Conservation (phyloP, 345 rosid species). For the Cochlearia excelsa region DNA sequence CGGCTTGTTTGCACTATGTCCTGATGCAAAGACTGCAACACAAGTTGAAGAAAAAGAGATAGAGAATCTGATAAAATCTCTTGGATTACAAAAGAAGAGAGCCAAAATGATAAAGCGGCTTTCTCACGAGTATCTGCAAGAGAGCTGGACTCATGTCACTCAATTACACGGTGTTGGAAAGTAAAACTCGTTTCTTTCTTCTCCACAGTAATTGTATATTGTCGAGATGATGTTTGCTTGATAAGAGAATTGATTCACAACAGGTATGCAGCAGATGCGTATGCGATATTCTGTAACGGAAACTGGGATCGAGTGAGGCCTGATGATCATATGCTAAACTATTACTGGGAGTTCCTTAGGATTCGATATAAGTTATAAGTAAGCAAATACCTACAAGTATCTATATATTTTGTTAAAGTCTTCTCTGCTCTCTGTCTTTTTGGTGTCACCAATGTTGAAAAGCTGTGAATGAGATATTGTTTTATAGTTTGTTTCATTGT, state of each 20-base stretch:
- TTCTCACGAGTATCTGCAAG: slow-evolving; percentile 62
- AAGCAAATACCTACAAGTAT: too few relatives aligned
- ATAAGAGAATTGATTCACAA: slow-evolving; percentile 1
- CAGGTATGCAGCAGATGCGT: slow-evolving; percentile 89
- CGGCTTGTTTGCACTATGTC: slow-evolving; percentile 55
- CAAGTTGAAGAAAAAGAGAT: slow-evolving; percentile 42
- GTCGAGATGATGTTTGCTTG: not conserved
- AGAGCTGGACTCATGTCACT: slow-evolving; percentile 78
- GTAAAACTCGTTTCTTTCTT: slow-evolving; percentile 34
- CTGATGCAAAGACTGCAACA: slow-evolving; percentile 60
- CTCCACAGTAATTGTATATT: too few relatives aligned
- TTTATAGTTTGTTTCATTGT: too few relatives aligned
- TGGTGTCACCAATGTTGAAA: too few relatives aligned
- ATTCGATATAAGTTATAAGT: slow-evolving; percentile 22
- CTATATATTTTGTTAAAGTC: too few relatives aligned
- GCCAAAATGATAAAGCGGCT: slow-evolving; percentile 51
- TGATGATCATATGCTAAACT: slow-evolving; percentile 60
- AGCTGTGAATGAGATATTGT: too few relatives aligned
- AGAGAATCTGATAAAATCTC: slow-evolving; percentile 45
- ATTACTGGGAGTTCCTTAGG: slow-evolving; percentile 66
- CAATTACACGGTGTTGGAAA: slow-evolving; percentile 74
- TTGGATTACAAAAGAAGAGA: slow-evolving; percentile 63
- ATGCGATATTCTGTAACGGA: slow-evolving; percentile 86
- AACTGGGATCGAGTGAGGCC: slow-evolving; percentile 69
- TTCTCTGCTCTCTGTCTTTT: too few relatives aligned